Percentiles rank a stretch among this genome's conserved stretches.
Conservation (phyloP, 78 protist species). For the Chrysochromulina parva region DNA sequence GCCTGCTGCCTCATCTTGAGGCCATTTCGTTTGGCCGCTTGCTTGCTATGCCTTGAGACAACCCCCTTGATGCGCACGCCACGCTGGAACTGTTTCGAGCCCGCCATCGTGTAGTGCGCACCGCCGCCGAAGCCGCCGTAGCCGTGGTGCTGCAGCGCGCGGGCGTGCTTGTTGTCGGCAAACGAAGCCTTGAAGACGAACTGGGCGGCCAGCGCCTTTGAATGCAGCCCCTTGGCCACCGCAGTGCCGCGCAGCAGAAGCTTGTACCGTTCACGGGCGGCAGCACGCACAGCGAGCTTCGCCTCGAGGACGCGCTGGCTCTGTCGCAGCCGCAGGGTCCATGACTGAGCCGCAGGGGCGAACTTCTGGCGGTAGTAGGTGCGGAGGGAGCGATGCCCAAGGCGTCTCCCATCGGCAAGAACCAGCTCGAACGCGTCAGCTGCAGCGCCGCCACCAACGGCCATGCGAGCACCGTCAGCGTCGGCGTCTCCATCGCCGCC, state of each 20-base stretch:
- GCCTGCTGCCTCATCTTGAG: no score
- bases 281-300: background rate
- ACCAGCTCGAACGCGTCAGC: background rate
- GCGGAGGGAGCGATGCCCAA: background rate
- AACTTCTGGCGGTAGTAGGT: background rate
- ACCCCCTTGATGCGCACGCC: background rate
- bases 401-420: background rate
- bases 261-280: background rate
- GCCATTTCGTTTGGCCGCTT: no score
- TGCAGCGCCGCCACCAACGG: no score
- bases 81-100: background rate
- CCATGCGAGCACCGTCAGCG: no score
- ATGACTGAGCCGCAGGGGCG: background rate
- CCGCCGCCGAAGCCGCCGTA: background rate
- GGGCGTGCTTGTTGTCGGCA: conserved; percentile 5
- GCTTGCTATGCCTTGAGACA: background rate
- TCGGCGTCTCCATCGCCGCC: no score
- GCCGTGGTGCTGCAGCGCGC: background rate
- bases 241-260: background rate
- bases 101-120: background rate
- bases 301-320: background rate
- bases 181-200: background rate
- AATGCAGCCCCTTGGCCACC: background rate
- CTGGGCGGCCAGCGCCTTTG: background rate
- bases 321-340: background rate